Evolutionary conservation across 208 protist species (phyloP).

Genomic region (Leishmania turanica): DNA sequence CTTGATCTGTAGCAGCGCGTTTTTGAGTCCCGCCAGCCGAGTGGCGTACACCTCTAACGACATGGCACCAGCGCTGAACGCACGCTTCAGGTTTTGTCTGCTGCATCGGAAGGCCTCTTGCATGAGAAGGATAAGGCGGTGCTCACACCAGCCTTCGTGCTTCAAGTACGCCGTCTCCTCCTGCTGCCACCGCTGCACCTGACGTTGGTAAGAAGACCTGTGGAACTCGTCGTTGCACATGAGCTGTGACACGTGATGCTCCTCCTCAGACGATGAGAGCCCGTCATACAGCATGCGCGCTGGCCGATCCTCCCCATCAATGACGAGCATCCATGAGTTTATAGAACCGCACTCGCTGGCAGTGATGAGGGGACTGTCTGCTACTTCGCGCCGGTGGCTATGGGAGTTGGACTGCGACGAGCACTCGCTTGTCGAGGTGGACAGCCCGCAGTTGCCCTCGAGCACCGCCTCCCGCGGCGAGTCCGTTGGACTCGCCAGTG

Average conservation of each 20-base stretch:
- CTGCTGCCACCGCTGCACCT: conserved; percentile 34
- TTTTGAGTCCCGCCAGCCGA: conserved; percentile 12
- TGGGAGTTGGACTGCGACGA: conserved; percentile 21
- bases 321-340: conserved; percentile 29
- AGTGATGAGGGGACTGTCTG: background rate
- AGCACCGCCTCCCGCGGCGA: conserved; percentile 4
- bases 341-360: background rate
- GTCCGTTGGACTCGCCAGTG: conserved; percentile 13
- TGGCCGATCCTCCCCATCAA: conserved; percentile 25
- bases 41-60: conserved; percentile 2
- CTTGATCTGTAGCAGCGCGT: conserved; percentile 31
- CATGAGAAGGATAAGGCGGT: conserved; percentile 48
- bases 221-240: conserved; percentile 13
- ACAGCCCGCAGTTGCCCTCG: conserved; percentile 17
- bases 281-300: background rate
- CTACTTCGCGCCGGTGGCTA: conserved; percentile 6
- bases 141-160: conserved; percentile 35
- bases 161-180: conserved; percentile 39
- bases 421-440: conserved; percentile 24
- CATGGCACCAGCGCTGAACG: conserved; percentile 6
- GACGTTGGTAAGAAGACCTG: conserved; percentile 26
- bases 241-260: background rate
- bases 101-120: conserved; percentile 46
- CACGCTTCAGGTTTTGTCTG: conserved; percentile 13
- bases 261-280: background rate